Evolutionary conservation across 2,329 filamentous ascomycete genomes (phyloP), one percentile per base, ranked within the genome.

Genomic region (Colletotrichum tofieldiae): DNA sequence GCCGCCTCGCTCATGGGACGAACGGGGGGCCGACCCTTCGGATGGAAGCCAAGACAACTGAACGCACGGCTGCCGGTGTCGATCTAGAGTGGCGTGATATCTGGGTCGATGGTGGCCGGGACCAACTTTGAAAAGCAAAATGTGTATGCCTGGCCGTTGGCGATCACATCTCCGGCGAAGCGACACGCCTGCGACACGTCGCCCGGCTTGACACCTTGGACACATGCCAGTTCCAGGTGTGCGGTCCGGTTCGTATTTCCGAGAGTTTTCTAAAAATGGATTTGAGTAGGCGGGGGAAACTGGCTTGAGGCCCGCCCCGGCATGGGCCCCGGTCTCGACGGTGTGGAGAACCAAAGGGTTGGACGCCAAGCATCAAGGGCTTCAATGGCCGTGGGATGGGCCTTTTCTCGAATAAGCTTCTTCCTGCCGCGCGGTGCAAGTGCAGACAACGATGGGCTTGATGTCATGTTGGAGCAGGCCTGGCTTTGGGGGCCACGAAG

Each of bases 351-450:
- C 26, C 23, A 45, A 51, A 45, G 60, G 35, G 45, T n/a, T n/a
- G 23, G 39, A 39, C 35, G 12, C n/a, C 56, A 60, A 59, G 61
- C 52, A 58, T 65, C 23, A 45, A 45, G 52, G 41, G 51, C 58
- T 62, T 64, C 59, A 64, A 47, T 58, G 29, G 41, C 32, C 65
- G 52, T 55, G 58, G 20, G 62, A 68, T 32, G 69, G 52, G 32
- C 56, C 55, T 51, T 72, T 47, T 54, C 45, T 73, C 71, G 67
- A 71, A 73, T 73, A 73, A 73, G 71, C 71, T 73, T 73, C 67
- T 72, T 72, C 69, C 52, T 69, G 69, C 69, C 69, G 69, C 59
- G 59, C 26, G 67, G 68, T 62, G 68, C 65, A 58, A 59, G 68
- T 60, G 39, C 59, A 55, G 41, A 35, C 35, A 51, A 35, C 47